Base-by-base conservation (phyloP, 345 rosid genomes). In the Crucihimalaya himalaica region DNA sequence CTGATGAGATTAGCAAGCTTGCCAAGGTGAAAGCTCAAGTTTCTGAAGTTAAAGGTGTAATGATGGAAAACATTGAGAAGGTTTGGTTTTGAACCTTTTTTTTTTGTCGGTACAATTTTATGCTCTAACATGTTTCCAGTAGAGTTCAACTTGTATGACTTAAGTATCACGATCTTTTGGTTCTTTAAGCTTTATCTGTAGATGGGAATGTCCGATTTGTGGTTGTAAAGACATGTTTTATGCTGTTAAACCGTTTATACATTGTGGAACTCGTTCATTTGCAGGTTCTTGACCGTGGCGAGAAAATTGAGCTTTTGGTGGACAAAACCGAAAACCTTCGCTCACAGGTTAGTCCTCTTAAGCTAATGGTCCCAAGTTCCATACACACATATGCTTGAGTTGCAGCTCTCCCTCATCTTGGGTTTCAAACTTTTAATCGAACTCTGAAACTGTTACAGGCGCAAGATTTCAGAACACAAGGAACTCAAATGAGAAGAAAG, bases 1-100 rank as follows among this genome's bases (percentile, higher is more conserved):
- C 98, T n/a, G 98, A 96, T 81, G 99, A 96, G 83, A 86, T 92
- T 81, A 96, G 84, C 87, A 90, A 92, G 80, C 91, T 96, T 78
- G 91, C 99, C 42, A 96, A 96, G 85, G 98, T 96, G 71, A 90
- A 92, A 74, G 97, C 94, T 78, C 98, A 96, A 81, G 97, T 96
- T 32, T 81, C 96, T 72, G 99, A 96, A 86, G 99, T 96, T 40
- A 96, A 90, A 78, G 96, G 98, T 81, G 98, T 90, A 8, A 89
- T 96, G 97, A 89, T 96, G 95, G 98, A 96, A 70, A 92, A 92
- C 68, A 96, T 96, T 58, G 98, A 89, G 75, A 96, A 96, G 99
- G 99, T 89, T 79, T 3, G 62, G 29, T 47, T 52, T n/a, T 11
- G 28, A 58, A 67, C 35, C 46, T 12, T 19, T 50, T 59, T 7